A percentile compares a stretch with the other conserved stretches of the same genome.
These are phyloP conservation scores for Lupinus albus DNA, from an alignment of 306 rosid genomes.

Conservation along the genomic window DNA sequence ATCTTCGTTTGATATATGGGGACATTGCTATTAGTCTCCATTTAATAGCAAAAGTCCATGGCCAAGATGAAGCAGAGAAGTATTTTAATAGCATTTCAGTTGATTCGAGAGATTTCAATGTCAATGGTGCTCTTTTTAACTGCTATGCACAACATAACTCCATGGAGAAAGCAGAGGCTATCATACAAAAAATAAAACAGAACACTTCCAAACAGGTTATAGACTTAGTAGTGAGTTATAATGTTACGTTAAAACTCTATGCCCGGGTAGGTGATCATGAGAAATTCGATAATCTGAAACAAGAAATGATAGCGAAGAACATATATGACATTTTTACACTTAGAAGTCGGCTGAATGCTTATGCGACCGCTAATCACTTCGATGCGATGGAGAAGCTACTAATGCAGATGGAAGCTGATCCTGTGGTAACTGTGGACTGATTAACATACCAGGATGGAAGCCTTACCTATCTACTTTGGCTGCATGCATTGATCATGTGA, in stretches of 20 bases:
- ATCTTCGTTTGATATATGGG: conserved; percentile 33
- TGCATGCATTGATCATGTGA: conserved; percentile 57
- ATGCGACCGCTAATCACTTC: conserved; percentile 37
- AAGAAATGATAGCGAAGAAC: conserved; percentile 57
- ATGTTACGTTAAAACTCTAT: conserved; percentile 55
- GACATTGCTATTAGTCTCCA: conserved; percentile 51
- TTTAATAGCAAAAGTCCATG: conserved; percentile 60
- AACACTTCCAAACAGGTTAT: conserved; percentile 31
- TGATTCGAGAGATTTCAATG: conserved; percentile 45
- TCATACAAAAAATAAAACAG: conserved; percentile 52
- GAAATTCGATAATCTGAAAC: conserved; percentile 45
- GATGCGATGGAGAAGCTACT: conserved; percentile 55
- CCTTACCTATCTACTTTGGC: conserved; percentile 45
- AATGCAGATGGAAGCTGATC: conserved; percentile 51
- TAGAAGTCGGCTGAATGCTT: conserved; percentile 49
- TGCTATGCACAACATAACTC: conserved; percentile 54
- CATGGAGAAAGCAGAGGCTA: conserved; percentile 54
- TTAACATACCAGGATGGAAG: conserved; percentile 47
- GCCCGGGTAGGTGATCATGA: conserved; percentile 48
- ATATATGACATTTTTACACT: conserved; percentile 37
- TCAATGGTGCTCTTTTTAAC: conserved; percentile 60
- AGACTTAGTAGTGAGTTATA: conserved; percentile 36
- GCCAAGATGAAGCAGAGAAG: conserved; percentile 56
- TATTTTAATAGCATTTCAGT: conserved; percentile 47
- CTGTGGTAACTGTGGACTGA: conserved; percentile 43